Conservation (phyloP, 768 basidiomycete species). For the Trametes sanguinea region DNA sequence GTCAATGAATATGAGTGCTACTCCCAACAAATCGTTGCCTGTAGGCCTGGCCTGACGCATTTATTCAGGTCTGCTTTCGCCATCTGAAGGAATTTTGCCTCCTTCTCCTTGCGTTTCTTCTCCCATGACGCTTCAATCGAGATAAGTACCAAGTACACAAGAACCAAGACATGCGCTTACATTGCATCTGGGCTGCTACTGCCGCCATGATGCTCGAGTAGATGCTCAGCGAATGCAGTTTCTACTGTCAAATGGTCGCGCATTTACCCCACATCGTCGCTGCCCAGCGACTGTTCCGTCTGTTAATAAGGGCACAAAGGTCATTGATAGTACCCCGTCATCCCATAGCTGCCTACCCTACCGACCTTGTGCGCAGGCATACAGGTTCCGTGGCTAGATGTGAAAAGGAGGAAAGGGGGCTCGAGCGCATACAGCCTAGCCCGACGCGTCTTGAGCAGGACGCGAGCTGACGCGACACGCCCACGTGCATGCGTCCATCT, state of each 20-base stretch:
- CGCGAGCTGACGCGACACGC: too few species aligned
- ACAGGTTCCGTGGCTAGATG: too few species aligned
- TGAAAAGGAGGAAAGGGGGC: too few species aligned
- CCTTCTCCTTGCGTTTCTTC: constrained; percentile 33
- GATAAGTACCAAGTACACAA: not conserved
- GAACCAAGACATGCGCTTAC: constrained; percentile 25
- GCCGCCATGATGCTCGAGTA: constrained; percentile 26
- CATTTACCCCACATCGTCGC: constrained; percentile 29
- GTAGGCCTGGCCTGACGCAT: constrained; percentile 21
- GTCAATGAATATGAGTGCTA: not conserved
- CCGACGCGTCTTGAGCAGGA: too few species aligned
- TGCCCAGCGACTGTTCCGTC: constrained; percentile 18
- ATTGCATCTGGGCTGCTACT: constrained; percentile 32
- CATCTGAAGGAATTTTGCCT: constrained; percentile 25
- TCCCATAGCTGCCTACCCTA: too few species aligned
- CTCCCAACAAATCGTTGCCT: not conserved
- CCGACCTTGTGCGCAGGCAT: too few species aligned
- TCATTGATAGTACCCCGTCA: too few species aligned
- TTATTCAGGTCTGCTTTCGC: constrained; percentile 24
- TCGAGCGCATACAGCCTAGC: too few species aligned
- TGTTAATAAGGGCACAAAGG: too few species aligned
- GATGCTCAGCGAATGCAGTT: not conserved
- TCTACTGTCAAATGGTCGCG: not conserved
- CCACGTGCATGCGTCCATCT: too few species aligned
- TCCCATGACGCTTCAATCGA: constrained; percentile 28